These are phyloP conservation scores for Sedum album DNA, from an alignment of 164 flowering plant species.

Conservation along the genomic window DNA sequence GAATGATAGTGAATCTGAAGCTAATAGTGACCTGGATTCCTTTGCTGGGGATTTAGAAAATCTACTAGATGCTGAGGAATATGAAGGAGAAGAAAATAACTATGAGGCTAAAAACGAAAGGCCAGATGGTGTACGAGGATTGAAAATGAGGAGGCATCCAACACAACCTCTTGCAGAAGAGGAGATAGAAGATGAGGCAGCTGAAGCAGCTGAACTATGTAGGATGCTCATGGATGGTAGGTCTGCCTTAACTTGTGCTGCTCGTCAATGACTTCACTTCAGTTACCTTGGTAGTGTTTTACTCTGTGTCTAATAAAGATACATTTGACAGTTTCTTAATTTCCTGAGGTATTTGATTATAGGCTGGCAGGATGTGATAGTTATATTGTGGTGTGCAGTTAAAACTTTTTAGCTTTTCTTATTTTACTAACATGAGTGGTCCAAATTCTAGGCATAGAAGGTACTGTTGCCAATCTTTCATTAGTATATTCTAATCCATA, in stretches of 20 bases:
- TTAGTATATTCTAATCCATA: background rate
- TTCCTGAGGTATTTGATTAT: too few relatives aligned
- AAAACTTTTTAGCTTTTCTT: background rate
- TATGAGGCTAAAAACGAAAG: constrained; percentile 45
- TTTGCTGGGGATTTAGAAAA: constrained; percentile 98
- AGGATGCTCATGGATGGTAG: constrained; percentile 96
- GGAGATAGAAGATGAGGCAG: constrained; percentile 94
- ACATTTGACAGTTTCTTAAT: too few relatives aligned
- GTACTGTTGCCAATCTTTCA: background rate
- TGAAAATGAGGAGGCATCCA: constrained; percentile 81
- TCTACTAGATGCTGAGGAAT: constrained; percentile 94
- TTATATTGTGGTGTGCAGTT: too few relatives aligned
- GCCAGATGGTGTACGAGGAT: constrained; percentile 67
- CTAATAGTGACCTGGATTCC: constrained; percentile 92
- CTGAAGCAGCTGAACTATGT: constrained; percentile 92
- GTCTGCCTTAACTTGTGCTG: too few relatives aligned
- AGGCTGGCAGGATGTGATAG: too few relatives aligned
- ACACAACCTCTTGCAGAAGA: constrained; percentile 70
- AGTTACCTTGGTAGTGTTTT: background rate
- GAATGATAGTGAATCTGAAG: constrained; percentile 86
- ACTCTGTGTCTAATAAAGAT: background rate
- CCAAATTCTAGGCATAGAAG: background rate
- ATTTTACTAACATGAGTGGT: background rate
- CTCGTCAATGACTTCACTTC: background rate
- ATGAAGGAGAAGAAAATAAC: constrained; percentile 60